These are phyloP conservation scores for Trypanosoma platydactyli DNA, from an alignment of 208 protist genomes.

Conservation along the genomic window DNA sequence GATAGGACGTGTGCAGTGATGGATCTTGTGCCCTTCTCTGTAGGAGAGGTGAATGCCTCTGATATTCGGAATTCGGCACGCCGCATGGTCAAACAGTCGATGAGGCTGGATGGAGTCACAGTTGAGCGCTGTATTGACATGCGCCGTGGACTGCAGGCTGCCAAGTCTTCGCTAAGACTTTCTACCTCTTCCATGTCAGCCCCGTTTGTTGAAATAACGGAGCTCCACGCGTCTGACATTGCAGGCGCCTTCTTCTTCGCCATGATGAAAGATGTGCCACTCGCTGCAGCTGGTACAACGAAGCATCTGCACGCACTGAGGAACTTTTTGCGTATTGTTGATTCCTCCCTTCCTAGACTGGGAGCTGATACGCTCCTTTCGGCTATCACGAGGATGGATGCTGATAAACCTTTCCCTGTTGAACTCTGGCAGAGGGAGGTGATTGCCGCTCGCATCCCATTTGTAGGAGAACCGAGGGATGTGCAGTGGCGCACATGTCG, in stretches of 20 bases:
- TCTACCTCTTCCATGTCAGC: neutral
- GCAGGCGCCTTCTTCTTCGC: conserved; percentile 66
- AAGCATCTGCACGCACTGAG: conserved; percentile 34
- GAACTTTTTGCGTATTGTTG: conserved; percentile 47
- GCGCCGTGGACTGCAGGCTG: conserved; percentile 11
- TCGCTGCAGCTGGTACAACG: conserved; percentile 30
- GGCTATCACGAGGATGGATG: conserved; percentile 21
- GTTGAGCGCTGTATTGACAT: conserved; percentile 26
- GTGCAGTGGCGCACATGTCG: conserved; percentile 59
- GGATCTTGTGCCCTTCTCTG: neutral
- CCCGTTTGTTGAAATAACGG: conserved; percentile 40
- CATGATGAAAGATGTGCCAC: conserved; percentile 59
- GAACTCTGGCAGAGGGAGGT: conserved; percentile 47
- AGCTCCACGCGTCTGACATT: conserved; percentile 41
- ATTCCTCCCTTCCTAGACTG: conserved; percentile 40
- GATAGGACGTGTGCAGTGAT: neutral
- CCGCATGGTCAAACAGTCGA: conserved; percentile 7
- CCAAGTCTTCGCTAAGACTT: neutral
- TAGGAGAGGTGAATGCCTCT: no score
- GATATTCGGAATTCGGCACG: neutral
- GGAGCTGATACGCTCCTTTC: conserved; percentile 36
- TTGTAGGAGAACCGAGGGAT: conserved; percentile 35
- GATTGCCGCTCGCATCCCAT: conserved; percentile 50
- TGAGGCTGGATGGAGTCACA: neutral
- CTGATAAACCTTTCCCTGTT: neutral